phyloP scores from a whole-genome alignment of 441 rosid species.

The Mallotus repandus region DNA sequence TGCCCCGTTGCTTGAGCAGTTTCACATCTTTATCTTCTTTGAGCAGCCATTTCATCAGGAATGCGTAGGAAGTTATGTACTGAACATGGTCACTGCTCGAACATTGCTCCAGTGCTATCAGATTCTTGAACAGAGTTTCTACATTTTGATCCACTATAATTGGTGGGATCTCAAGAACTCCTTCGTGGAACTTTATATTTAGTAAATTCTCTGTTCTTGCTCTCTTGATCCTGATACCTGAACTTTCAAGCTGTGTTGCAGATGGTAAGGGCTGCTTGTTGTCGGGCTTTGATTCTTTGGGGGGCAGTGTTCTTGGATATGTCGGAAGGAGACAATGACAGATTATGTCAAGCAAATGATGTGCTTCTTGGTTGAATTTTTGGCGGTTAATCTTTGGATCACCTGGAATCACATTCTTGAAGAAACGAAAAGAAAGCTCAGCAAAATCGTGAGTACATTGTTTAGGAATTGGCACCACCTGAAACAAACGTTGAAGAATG shows the following conservation, averaged over 20 bases:
- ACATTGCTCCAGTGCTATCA: constrained; percentile 42
- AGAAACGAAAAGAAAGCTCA: constrained; percentile 47
- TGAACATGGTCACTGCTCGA: constrained; percentile 19
- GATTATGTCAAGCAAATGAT: constrained; percentile 53
- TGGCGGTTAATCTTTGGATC: constrained; percentile 27
- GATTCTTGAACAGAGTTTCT: constrained; percentile 49
- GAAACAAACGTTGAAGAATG: constrained; percentile 43
- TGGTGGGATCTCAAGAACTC: constrained; percentile 44
- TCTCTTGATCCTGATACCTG: constrained; percentile 36
- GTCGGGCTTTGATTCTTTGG: neutral
- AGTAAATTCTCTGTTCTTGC: constrained; percentile 31
- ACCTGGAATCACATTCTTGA: constrained; percentile 55
- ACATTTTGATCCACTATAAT: constrained; percentile 34
- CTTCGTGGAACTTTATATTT: constrained; percentile 39
- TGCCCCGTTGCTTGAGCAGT: constrained; percentile 22
- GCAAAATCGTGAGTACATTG: constrained; percentile 36
- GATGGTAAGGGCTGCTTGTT: neutral
- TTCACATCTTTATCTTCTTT: constrained; percentile 32
- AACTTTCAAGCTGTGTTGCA: constrained; percentile 27
- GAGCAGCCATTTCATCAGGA: constrained; percentile 38
- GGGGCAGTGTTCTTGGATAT: constrained; percentile 21
- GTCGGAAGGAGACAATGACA: constrained; percentile 53
- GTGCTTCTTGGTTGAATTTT: constrained; percentile 49
- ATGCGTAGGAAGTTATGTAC: constrained; percentile 44
- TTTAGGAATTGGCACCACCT: constrained; percentile 35